Evolutionary conservation across 257 asterid genomes (phyloP).

Genomic region (Solanum clarkiae): DNA sequence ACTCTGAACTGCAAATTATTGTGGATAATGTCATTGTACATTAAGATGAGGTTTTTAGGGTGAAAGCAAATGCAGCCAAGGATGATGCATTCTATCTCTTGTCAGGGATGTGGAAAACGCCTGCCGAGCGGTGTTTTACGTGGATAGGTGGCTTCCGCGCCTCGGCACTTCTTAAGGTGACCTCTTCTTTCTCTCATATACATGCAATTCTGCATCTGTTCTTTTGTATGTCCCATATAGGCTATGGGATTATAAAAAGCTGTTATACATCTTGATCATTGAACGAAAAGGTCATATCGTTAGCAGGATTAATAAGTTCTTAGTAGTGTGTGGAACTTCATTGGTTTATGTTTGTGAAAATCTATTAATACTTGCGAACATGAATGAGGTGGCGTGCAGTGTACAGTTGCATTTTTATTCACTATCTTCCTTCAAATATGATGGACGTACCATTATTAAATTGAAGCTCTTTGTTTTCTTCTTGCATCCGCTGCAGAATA

Average conservation of each 20-base stretch:
- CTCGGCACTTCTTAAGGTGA: slow-evolving; percentile 83
- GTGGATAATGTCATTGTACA: slow-evolving; percentile 56
- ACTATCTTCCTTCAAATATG: not conserved
- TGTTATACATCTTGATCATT: not conserved
- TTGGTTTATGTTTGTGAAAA: not conserved
- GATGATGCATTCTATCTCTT: slow-evolving; percentile 79
- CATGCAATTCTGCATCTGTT: not conserved
- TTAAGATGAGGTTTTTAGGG: slow-evolving; percentile 54
- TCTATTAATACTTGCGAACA: not conserved
- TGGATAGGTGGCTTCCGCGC: slow-evolving; percentile 98
- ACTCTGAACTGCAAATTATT: slow-evolving; percentile 44
- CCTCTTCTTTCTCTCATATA: not conserved
- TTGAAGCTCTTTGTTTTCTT: not conserved
- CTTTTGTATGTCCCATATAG: not conserved
- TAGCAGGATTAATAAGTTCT: not conserved
- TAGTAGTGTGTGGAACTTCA: not conserved
- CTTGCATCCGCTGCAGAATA: not conserved
- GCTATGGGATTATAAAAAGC: not conserved
- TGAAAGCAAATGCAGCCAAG: slow-evolving; percentile 77
- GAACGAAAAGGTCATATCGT: not conserved
- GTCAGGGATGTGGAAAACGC: slow-evolving; percentile 99
- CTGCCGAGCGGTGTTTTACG: slow-evolving; percentile 84
- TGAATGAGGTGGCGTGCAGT: not conserved
- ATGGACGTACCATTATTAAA: not conserved
- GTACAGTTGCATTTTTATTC: not conserved